These are phyloP conservation scores for Neoboletus subvelutipes DNA, from an alignment of 768 basidiomycete species.

Conservation along the genomic window DNA sequence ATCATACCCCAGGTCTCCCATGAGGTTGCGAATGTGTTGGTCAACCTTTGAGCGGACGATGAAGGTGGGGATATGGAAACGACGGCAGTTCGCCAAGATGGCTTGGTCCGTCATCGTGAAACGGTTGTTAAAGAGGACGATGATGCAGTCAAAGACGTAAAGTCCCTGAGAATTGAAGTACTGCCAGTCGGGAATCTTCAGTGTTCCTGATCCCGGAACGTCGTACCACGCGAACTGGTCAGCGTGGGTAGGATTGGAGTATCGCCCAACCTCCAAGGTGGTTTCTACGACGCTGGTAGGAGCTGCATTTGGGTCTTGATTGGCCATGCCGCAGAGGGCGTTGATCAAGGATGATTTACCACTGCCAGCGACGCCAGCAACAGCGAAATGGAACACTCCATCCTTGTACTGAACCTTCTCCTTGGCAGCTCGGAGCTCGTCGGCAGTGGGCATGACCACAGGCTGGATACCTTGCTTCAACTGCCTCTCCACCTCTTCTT, in stretches of 20 bases:
- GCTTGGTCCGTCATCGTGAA: constrained; percentile 38
- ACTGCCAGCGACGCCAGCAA: constrained; percentile 8
- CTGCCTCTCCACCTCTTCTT: constrained; percentile 22
- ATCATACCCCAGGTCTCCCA: constrained; percentile 29
- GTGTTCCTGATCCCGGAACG: constrained; percentile 39
- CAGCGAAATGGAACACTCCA: constrained; percentile 30
- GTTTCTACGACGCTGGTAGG: constrained; percentile 11
- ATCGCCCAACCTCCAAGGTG: constrained; percentile 30
- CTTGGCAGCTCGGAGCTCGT: constrained; percentile 28
- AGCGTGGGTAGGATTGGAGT: constrained; percentile 25
- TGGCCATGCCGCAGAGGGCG: constrained; percentile 30
- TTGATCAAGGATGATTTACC: constrained; percentile 35
- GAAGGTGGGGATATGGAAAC: constrained; percentile 35
- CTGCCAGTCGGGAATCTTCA: constrained; percentile 36
- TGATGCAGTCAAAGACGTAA: constrained; percentile 37
- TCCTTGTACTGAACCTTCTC: constrained; percentile 29
- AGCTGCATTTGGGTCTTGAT: too few relatives aligned
- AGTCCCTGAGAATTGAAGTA: constrained; percentile 41
- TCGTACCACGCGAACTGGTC: constrained; percentile 38
- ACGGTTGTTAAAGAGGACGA: constrained; percentile 36
- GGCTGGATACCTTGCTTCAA: constrained; percentile 31
- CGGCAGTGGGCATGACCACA: constrained; percentile 29
- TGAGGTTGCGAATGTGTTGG: constrained; percentile 29
- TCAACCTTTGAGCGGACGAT: constrained; percentile 40
- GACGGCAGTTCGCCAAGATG: constrained; percentile 33